Base-by-base conservation (phyloP, 345 rosid genomes). In the Streptanthus diversifolius region DNA sequence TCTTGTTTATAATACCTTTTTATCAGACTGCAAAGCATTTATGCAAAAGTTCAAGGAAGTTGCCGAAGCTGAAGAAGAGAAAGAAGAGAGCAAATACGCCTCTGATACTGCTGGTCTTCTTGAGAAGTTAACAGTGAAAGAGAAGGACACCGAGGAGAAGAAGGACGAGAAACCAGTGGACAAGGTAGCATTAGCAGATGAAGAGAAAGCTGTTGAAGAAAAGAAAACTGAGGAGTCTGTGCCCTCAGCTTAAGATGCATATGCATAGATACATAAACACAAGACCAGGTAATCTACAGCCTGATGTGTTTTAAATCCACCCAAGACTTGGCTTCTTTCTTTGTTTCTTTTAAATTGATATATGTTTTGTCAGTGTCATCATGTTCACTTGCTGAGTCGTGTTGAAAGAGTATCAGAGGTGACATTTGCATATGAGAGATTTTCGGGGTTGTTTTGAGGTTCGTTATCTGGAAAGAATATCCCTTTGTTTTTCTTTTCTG, bases 21-120 rank as follows among this genome's bases (percentile, higher is more conserved):
- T 19, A n/a, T 63, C 84, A 93, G 98, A 93, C 72, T 87, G 96
- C 83, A 93, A 89, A 80, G 80, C 77, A 19, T 93, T 93, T 66
- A 93, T 87, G 98, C 88, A 93, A 61, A 84, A 5, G 62, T 70
- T 90, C 73, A 83, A 84, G 80, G 93, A 90, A 76, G 88, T 90
- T 64, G 89, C 89, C 8, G 93, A 89, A 67, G 80, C 84, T 13
- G 93, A 85, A 75, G 77, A 77, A 40, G 30, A 43, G 7, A 84
- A 80, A 64, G 91, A 86, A 80, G 97, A 86, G 78, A 84, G 82
- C 63, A 66, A 82, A 76, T 93, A 86, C 43, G 92, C 96, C 6
- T 52, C 84, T 63, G 85, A 83, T n/a, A 71, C 92, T n/a, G 93
- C 90, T 45, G 87, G 82, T 35, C 88, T 82, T 51, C 87, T 93